These are phyloP conservation scores for Plantago elongata DNA, from an alignment of 257 asterid species.

Conservation along the genomic window DNA sequence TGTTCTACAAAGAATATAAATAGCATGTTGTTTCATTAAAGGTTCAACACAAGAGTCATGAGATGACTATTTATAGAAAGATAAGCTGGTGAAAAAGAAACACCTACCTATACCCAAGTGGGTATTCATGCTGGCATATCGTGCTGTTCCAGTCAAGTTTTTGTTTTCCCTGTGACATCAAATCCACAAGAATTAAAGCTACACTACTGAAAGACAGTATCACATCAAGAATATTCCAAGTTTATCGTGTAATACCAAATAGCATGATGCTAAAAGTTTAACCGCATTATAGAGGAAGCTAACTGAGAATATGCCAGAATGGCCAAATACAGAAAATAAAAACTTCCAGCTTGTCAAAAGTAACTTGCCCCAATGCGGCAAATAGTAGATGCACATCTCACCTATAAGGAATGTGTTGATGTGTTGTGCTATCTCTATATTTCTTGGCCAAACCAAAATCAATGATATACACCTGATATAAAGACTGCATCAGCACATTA, in stretches of 20 bases:
- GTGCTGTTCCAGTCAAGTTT: constrained; percentile 96
- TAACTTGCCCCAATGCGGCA: constrained; percentile 6
- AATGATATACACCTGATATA: constrained; percentile 73
- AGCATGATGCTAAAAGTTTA: not conserved
- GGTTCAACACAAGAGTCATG: constrained; percentile 11
- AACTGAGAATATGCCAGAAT: not conserved
- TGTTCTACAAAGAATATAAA: constrained; percentile 47
- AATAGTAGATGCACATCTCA: constrained; percentile 27
- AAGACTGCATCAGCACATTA: constrained; percentile 14
- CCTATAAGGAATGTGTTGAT: constrained; percentile 97
- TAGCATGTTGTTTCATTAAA: constrained; percentile 13
- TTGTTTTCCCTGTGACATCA: constrained; percentile 74
- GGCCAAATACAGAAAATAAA: not conserved
- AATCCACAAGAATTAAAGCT: constrained; percentile 1
- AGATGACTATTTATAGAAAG: not conserved
- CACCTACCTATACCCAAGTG: constrained; percentile 91
- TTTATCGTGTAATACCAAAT: not conserved
- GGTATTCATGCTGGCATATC: constrained; percentile 98
- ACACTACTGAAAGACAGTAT: not conserved
- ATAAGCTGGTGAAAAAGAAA: not conserved
- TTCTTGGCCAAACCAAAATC: constrained; percentile 99
- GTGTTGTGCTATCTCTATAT: constrained; percentile 72
- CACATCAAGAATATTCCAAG: not conserved
- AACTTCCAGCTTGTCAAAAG: not conserved
- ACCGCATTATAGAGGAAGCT: constrained; percentile 10